phyloP scores from a whole-genome alignment of 2,329 filamentous ascomycete genomes.

The Clarireedia sp. region DNA sequence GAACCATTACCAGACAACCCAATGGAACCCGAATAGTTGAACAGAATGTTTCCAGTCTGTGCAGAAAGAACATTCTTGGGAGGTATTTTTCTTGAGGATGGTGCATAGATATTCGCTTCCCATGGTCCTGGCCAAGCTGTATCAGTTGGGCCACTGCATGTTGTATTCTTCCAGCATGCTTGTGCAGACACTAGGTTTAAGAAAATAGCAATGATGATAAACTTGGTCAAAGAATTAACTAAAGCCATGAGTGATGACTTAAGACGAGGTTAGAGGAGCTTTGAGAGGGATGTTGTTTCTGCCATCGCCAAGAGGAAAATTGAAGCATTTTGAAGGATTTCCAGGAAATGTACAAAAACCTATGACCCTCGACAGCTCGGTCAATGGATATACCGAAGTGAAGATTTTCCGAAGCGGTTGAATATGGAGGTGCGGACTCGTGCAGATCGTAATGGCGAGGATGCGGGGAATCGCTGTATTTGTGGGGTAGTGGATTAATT shows the following conservation, averaged over 20 bases:
- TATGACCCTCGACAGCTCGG: neutral
- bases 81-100: conserved; percentile 40
- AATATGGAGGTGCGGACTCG: conserved; percentile 4
- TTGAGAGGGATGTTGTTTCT: neutral
- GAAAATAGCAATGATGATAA: neutral
- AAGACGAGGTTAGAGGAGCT: neutral
- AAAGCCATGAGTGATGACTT: neutral
- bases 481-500: conserved; percentile 1
- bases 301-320: neutral
- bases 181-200: conserved; percentile 10
- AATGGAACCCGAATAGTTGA: conserved; percentile 10
- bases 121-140: conserved; percentile 49
- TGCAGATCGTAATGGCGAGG: neutral
- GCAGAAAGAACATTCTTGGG: conserved; percentile 38
- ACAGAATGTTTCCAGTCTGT: conserved; percentile 27
- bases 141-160: conserved; percentile 42
- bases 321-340: neutral
- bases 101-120: conserved; percentile 50
- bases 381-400: conserved; percentile 7
- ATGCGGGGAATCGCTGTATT: conserved; percentile 2
- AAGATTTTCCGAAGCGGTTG: conserved; percentile 9
- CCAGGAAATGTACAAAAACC: neutral
- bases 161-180: conserved; percentile 47
- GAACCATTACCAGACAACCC: conserved; percentile 37
- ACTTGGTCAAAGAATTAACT: neutral